Evolutionary conservation across 1,139 yeast genomes (phyloP).

Genomic region (Pneumocystis carinii): DNA sequence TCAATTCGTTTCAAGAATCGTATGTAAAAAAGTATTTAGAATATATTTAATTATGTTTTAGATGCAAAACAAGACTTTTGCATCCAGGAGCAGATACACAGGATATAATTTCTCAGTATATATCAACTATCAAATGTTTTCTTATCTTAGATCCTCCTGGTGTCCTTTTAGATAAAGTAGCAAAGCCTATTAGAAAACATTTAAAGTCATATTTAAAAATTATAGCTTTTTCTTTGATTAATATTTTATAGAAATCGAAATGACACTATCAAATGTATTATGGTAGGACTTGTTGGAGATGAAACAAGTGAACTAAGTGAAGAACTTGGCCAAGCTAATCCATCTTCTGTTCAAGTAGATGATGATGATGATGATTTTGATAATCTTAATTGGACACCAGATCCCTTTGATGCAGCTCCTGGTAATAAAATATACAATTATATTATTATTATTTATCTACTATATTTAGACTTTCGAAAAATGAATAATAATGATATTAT

Average conservation of each 20-base stretch:
- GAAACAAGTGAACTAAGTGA: constrained; percentile 31
- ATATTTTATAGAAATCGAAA: constrained; percentile 33
- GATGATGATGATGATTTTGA: constrained; percentile 7
- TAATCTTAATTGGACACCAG: constrained; percentile 66
- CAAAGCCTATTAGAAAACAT: constrained; percentile 54
- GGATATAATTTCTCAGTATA: constrained; percentile 55
- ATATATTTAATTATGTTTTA: neutral
- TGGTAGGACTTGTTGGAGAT: constrained; percentile 53
- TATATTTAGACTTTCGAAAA: constrained; percentile 31
- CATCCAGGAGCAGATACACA: constrained; percentile 77
- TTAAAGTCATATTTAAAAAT: constrained; percentile 27
- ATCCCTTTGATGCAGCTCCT: constrained; percentile 83
- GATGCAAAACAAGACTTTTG: constrained; percentile 39
- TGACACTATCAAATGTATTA: constrained; percentile 58
- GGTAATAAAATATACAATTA: constrained; percentile 34
- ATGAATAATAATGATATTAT: constrained; percentile 43
- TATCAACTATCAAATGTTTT: constrained; percentile 58
- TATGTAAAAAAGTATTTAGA: neutral
- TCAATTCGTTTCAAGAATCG: constrained; percentile 35
- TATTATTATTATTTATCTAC: neutral
- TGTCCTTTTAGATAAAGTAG: constrained; percentile 60
- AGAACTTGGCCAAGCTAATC: constrained; percentile 32
- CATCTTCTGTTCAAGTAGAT: constrained; percentile 4
- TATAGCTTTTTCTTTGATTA: neutral
- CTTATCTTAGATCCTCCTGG: constrained; percentile 76